Evolutionary conservation across 2,329 filamentous ascomycete species (phyloP).

Genomic region (Coleophoma eucalyptorum): DNA sequence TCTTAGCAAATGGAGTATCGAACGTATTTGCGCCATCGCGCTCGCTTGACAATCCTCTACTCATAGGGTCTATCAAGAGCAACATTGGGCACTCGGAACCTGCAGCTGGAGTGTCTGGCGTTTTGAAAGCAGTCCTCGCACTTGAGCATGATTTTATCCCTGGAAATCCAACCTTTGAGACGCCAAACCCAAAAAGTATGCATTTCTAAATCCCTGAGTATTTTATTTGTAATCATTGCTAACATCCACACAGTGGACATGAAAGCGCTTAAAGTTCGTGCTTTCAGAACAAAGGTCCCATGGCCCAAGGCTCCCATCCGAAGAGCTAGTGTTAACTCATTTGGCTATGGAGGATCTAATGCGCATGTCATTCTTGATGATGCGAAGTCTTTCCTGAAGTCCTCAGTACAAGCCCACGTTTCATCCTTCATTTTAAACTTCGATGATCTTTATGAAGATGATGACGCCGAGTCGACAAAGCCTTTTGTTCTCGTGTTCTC

Average conservation of each 20-base stretch:
- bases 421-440: constrained; percentile 3
- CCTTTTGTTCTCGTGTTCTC: constrained; percentile 16
- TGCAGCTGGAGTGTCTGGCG: constrained; percentile 34
- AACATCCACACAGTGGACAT: not conserved
- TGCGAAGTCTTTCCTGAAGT: constrained; percentile 7
- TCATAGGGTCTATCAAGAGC: constrained; percentile 21
- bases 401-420: not conserved
- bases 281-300: not conserved
- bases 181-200: not conserved
- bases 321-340: constrained; percentile 27
- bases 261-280: not conserved
- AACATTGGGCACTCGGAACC: constrained; percentile 41
- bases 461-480: not conserved
- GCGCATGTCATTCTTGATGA: constrained; percentile 35
- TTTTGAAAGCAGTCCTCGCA: constrained; percentile 39
- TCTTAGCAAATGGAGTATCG: constrained; percentile 4
- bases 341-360: constrained; percentile 39
- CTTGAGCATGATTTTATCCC: constrained; percentile 17
- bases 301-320: not conserved
- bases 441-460: constrained; percentile 1
- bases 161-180: constrained; percentile 6
- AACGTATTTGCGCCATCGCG: not conserved
- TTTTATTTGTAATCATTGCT: not conserved
- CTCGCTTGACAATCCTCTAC: not conserved
- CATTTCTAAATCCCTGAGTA: not conserved